phyloP scores from a whole-genome alignment of 768 basidiomycete species.

The Cyclocybe aegerita region DNA sequence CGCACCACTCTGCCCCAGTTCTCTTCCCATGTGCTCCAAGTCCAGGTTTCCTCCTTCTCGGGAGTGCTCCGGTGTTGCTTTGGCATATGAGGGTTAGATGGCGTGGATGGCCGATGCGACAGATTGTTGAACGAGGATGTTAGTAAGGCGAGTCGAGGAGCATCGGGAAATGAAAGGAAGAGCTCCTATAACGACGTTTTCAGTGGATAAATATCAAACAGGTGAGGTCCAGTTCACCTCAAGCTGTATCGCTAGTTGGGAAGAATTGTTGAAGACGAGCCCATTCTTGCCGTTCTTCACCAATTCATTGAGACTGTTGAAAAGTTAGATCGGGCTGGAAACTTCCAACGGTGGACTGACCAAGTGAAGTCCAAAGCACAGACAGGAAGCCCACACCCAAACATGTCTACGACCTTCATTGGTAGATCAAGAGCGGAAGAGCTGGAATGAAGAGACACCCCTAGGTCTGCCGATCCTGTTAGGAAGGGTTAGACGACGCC shows the following conservation, averaged over 20 bases:
- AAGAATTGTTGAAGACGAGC: slow-evolving; percentile 65
- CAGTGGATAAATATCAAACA: neutral
- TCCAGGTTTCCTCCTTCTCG: slow-evolving; percentile 32
- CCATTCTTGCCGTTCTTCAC: slow-evolving; percentile 87
- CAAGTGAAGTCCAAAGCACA: slow-evolving; percentile 86
- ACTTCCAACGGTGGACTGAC: slow-evolving; percentile 39
- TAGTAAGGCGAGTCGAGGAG: slow-evolving; percentile 48
- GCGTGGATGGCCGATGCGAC: slow-evolving; percentile 25
- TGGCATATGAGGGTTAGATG: slow-evolving; percentile 19
- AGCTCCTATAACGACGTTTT: slow-evolving; percentile 39
- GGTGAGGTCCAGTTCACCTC: slow-evolving; percentile 44
- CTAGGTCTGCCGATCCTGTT: slow-evolving; percentile 86
- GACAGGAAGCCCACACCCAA: slow-evolving; percentile 93
- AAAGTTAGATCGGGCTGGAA: neutral
- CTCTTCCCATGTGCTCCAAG: slow-evolving; percentile 81
- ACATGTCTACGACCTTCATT: slow-evolving; percentile 99
- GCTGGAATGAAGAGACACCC: slow-evolving; percentile 88
- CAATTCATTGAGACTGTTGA: slow-evolving; percentile 74
- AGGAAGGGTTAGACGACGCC: neutral
- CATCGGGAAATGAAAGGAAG: slow-evolving; percentile 59
- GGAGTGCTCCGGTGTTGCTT: slow-evolving; percentile 6
- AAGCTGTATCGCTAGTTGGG: slow-evolving; percentile 70
- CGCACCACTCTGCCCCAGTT: slow-evolving; percentile 76
- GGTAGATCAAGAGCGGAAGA: slow-evolving; percentile 91
- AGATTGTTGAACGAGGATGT: slow-evolving; percentile 44